Base-by-base conservation (phyloP, 176 grass and related monocot genomes). In the Metroxylon sagu region DNA sequence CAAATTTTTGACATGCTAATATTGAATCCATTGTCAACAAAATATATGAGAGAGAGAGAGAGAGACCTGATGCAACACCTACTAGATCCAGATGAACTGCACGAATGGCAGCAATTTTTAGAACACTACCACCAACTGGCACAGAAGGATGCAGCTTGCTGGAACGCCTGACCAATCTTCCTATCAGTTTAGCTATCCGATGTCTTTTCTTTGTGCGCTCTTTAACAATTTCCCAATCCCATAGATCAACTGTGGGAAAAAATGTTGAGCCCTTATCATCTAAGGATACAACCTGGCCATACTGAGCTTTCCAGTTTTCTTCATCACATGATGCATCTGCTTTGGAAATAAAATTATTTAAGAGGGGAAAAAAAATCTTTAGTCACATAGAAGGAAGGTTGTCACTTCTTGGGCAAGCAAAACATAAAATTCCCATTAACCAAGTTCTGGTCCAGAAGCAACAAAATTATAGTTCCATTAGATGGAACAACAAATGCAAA, bases 81-180 rank as follows among this genome's bases (percentile, higher is more conserved):
- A 96, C 87, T 4, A 90, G 75, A 72, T 97, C 83, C 61, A 97
- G 75, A 85, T 88, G 83, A 71, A 87, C 72, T 66, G 80, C 86
- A 67, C 50, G 18, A 16, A 91, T 72, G 67, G 72, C 50, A 54
- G 83, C 76, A 61, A 87, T 85, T 75, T 67, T 90, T 65, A 96
- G 10, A 76, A 74, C 73, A 49, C 81, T 68, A 64, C 86, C 83
- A 18, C 72, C 71, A 76, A 78, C 35, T 73, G 83, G 71, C 74
- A 90, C 76, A 74, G 86, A 97, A 75, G 92, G 92, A 82, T 97
- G 92, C 60, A 91, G 71, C 49, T 74, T 90, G 56, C 64, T 88
- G 51, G 83, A 91, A 65, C 66, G 49, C 52, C 52, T 82, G 21
- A 73, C 77, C 70, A 90, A 79, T 50, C 61, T 78, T 57, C 92